phyloP scores from a whole-genome alignment of 179 eudicot genomes.

The Camellia oleifera region DNA sequence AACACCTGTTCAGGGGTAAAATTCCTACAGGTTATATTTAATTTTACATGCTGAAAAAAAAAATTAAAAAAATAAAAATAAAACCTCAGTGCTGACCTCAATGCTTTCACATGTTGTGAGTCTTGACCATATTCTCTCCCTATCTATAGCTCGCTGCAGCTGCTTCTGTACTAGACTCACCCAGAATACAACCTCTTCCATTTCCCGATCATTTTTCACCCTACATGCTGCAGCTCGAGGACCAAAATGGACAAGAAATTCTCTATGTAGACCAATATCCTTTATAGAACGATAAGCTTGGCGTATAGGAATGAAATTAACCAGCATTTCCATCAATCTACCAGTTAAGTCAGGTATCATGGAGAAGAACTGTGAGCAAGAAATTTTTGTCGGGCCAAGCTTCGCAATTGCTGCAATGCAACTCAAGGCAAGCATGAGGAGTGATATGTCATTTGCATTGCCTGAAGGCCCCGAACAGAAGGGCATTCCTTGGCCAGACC shows the following conservation, averaged over 20 bases:
- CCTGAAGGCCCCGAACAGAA: constrained; percentile 26
- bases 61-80: neutral
- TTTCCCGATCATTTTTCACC: constrained; percentile 51
- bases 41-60: neutral
- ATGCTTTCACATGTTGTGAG: constrained; percentile 95
- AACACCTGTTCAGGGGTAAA: neutral
- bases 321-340: constrained; percentile 78
- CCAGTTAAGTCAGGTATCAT: constrained; percentile 74
- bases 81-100: constrained; percentile 50
- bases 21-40: neutral
- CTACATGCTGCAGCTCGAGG: constrained; percentile 82
- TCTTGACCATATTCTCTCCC: constrained; percentile 93
- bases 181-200: constrained; percentile 88
- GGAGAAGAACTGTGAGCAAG: constrained; percentile 79
- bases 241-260: constrained; percentile 89
- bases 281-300: constrained; percentile 67
- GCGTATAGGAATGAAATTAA: constrained; percentile 64
- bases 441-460: constrained; percentile 60
- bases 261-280: constrained; percentile 77
- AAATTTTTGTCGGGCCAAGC: constrained; percentile 88
- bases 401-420: constrained; percentile 72
- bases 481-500: constrained; percentile 49
- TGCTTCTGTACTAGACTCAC: constrained; percentile 78
- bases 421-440: constrained; percentile 65
- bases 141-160: constrained; percentile 81